Evolutionary conservation across 2,329 filamentous ascomycete species (phyloP).

Genomic region (Pseudopyricularia javanii): DNA sequence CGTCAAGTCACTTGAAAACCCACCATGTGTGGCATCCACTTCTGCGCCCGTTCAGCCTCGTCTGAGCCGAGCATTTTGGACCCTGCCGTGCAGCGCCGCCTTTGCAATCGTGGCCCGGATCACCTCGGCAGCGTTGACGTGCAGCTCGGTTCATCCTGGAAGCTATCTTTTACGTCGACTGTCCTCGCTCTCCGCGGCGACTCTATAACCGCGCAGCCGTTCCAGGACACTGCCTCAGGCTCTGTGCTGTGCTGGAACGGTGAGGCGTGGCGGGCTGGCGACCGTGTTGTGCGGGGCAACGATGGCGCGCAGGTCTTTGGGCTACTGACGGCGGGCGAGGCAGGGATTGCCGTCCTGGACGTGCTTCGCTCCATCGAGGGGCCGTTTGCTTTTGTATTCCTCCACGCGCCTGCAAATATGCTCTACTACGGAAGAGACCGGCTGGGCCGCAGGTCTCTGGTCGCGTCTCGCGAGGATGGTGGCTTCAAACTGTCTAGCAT

Average conservation of each 20-base stretch:
- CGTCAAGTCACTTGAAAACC: neutral
- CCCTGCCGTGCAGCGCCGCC: conserved; percentile 25
- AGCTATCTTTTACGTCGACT: conserved; percentile 62
- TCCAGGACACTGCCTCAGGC: conserved; percentile 40
- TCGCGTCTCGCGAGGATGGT: conserved; percentile 37
- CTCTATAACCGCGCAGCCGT: conserved; percentile 59
- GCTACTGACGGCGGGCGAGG: conserved; percentile 27
- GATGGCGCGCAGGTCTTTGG: conserved; percentile 63
- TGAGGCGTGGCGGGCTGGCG: conserved; percentile 73
- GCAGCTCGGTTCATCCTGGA: conserved; percentile 14
- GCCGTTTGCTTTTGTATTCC: conserved; percentile 83
- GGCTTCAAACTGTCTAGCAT: conserved; percentile 59
- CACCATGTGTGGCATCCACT: conserved; percentile 51
- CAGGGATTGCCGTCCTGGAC: conserved; percentile 24
- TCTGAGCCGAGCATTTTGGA: conserved; percentile 16
- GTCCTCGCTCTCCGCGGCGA: conserved; percentile 83
- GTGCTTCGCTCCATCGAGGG: conserved; percentile 56
- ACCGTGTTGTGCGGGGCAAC: conserved; percentile 52
- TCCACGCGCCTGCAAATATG: conserved; percentile 46
- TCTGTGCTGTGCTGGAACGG: conserved; percentile 93
- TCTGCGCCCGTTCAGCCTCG: conserved; percentile 27
- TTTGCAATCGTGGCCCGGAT: conserved; percentile 48
- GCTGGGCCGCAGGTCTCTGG: conserved; percentile 72
- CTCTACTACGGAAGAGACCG: conserved; percentile 81
- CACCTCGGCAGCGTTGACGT: conserved; percentile 32